Percentiles rank a stretch among this genome's conserved stretches.
Evolutionary conservation across 2,329 filamentous ascomycete genomes (phyloP).

Genomic region (Pyrenophora graminea): DNA sequence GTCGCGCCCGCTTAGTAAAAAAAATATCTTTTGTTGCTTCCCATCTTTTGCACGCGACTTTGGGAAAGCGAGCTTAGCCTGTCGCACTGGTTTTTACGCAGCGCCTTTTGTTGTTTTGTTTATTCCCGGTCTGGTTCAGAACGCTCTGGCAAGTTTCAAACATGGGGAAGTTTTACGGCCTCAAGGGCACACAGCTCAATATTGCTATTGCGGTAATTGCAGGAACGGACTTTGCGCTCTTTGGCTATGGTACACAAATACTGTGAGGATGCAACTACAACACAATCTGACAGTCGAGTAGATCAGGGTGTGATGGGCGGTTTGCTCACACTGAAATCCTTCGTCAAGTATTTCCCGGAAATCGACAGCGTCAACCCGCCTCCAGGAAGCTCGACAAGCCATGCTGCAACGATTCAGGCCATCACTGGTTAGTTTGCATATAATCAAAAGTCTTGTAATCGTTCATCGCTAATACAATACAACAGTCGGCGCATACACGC

Average conservation of each 20-base stretch:
- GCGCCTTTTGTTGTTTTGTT: neutral
- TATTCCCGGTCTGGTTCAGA: neutral
- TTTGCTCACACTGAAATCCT: conserved; percentile 70
- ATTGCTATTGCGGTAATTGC: conserved; percentile 73
- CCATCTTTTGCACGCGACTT: neutral
- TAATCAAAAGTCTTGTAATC: neutral
- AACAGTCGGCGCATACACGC: conserved; percentile 39
- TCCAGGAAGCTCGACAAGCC: conserved; percentile 33
- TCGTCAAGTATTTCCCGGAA: conserved; percentile 53
- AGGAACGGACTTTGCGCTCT: conserved; percentile 69
- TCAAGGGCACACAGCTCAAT: conserved; percentile 66
- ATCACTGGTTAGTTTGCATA: conserved; percentile 37
- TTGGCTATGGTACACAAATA: conserved; percentile 61
- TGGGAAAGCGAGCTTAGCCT: neutral
- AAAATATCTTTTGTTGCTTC: neutral
- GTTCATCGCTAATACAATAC: conserved; percentile 16
- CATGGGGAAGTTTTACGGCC: conserved; percentile 62
- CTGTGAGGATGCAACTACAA: neutral
- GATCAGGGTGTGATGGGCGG: conserved; percentile 61
- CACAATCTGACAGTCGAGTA: conserved; percentile 16
- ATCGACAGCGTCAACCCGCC: conserved; percentile 48
- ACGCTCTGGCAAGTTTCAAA: neutral
- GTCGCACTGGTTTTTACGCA: neutral
- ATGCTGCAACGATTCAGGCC: conserved; percentile 50
- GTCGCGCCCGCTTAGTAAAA: conserved; percentile 4